Evolutionary conservation across 148 eudicot species (phyloP), one percentile per base, ranked within the genome.

Genomic region (Spergularia bocconei): DNA sequence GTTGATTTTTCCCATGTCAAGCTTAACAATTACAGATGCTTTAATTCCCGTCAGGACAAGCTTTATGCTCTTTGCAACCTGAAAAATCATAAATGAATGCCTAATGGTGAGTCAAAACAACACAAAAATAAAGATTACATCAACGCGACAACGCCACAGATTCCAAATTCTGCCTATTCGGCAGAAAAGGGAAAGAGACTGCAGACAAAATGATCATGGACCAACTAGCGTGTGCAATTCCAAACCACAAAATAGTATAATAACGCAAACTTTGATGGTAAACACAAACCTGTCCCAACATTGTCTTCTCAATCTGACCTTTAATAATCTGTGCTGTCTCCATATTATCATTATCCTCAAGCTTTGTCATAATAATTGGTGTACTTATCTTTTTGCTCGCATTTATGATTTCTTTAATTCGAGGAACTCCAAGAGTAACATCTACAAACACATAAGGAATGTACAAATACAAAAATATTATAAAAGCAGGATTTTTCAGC

Each of bases 381-480:
- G 99, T 95, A 58, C 91, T 92, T 75, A 95, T 95, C 65, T 84
- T 92, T 85, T 95, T 92, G 77, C 94, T 86, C 25, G 92, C 97
- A 77, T 85, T 80, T 57, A 95, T 90, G 60, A 95, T 92, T 87
- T 95, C 99, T 79, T 89, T 92, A 68, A 92, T 90, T 75, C 97
- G 91, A 83, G 99, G 99, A 76, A 95, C 99, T 82, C 99, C 98
- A 77, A 89, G 92, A 57, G 99, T 95, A 62, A 95, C 97, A 90
- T 95, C 98, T 95, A 77, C 54, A 74, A n/a, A 76, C 55, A 80
- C 81, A 89, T 79, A 86, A 90, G 93, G 83, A 78, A 50, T 58
- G 17, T 48, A 74, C 65, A 44, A 64, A 81, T 41, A 69, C 61
- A 29, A 25, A 29, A 44, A 39, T 23, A 23, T 12, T 11, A 63